Conservation (phyloP, 305 asterid genomes). For the Striga hermonthica region DNA sequence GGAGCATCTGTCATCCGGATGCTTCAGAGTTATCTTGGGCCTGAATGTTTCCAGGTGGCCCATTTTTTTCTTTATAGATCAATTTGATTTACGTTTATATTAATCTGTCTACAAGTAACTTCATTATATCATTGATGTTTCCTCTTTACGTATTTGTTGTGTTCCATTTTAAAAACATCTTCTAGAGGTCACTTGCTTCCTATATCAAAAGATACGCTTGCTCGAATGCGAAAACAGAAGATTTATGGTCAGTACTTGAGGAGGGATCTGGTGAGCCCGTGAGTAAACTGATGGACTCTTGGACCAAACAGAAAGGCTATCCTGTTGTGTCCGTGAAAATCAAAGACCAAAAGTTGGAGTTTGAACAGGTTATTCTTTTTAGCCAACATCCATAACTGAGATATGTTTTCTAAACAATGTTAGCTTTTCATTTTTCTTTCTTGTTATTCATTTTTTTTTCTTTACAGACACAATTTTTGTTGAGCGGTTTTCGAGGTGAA, state of each 20-base stretch:
- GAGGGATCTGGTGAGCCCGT: constrained; percentile 96
- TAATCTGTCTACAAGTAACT: not conserved
- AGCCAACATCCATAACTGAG: constrained; percentile 9
- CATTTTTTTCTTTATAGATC: not conserved
- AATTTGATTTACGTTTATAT: not conserved
- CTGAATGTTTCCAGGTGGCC: constrained; percentile 83
- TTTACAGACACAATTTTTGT: constrained; percentile 77
- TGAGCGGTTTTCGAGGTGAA: constrained; percentile 77
- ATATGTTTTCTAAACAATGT: too few species aligned
- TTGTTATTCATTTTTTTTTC: constrained; percentile 34
- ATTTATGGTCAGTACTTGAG: constrained; percentile 90
- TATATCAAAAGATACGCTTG: constrained; percentile 80
- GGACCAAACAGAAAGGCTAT: constrained; percentile 96
- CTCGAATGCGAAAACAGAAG: constrained; percentile 95
- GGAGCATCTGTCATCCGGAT: constrained; percentile 97
- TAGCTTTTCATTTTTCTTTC: not conserved
- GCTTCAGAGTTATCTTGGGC: constrained; percentile 95
- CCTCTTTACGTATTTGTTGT: constrained; percentile 3
- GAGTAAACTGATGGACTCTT: constrained; percentile 80
- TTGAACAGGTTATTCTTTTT: constrained; percentile 70
- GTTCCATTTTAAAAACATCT: constrained; percentile 31
- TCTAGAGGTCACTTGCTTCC: constrained; percentile 84
- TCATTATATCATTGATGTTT: not conserved
- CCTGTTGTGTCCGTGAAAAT: constrained; percentile 84
- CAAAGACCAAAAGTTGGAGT: constrained; percentile 67